Conservation (phyloP, 371 early-diverging fungal genomes). For the Mucor plumbeus region DNA sequence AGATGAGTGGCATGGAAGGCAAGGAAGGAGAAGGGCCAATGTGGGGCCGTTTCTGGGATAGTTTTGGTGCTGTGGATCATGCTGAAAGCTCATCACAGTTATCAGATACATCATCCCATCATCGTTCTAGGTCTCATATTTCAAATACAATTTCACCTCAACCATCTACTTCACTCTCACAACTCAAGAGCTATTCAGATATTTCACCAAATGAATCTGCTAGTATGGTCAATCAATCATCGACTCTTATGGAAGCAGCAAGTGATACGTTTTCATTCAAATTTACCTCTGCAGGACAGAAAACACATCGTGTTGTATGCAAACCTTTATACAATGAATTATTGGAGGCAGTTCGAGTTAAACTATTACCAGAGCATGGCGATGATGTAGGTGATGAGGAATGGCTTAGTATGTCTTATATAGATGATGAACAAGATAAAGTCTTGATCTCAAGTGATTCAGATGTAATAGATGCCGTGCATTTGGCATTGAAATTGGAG, state of each 20-base stretch:
- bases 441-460: conserved; percentile 76
- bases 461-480: conserved; percentile 83
- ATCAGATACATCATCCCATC: conserved; percentile 34
- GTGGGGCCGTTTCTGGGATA: conserved; percentile 56
- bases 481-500: conserved; percentile 71
- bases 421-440: conserved; percentile 89
- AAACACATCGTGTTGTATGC: conserved; percentile 79
- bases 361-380: conserved; percentile 33
- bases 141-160: conserved; percentile 36
- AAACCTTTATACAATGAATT: conserved; percentile 51
- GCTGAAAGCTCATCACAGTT: conserved; percentile 48
- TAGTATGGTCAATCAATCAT: conserved; percentile 42
- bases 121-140: conserved; percentile 28
- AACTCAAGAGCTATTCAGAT: conserved; percentile 50
- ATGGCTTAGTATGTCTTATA: conserved; percentile 74
- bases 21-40: conserved; percentile 41
- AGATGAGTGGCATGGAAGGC: conserved; percentile 12
- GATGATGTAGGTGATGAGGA: conserved; percentile 28
- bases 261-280: conserved; percentile 74
- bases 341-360: conserved; percentile 52
- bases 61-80: conserved; percentile 52
- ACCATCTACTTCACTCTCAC: conserved; percentile 49
- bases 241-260: conserved; percentile 1
- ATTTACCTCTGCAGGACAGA: conserved; percentile 64
- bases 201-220: conserved; percentile 52